Evolutionary conservation across 768 basidiomycete genomes (phyloP).

Genomic region (Phlebiopsis gigantea): DNA sequence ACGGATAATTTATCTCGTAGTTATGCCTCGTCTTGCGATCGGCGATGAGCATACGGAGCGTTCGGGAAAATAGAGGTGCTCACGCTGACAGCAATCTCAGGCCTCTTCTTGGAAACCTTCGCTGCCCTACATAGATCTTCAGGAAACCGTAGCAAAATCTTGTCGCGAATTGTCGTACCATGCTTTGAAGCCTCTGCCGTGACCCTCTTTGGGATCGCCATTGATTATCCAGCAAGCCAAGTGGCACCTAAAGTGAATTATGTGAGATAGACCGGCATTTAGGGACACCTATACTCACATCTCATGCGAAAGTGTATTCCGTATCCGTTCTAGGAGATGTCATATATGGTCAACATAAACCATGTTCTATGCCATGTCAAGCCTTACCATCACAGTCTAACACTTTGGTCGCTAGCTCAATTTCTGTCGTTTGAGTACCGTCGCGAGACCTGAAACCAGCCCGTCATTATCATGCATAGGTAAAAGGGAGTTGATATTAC

Average conservation of each 20-base stretch:
- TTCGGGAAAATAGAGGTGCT: background rate
- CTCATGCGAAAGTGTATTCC: constrained; percentile 82
- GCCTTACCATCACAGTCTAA: constrained; percentile 65
- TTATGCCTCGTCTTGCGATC: constrained; percentile 56
- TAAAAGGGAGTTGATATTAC: background rate
- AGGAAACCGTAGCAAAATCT: background rate
- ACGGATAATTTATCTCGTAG: constrained; percentile 73
- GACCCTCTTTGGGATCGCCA: constrained; percentile 60
- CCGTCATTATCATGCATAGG: background rate
- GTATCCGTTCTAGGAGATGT: constrained; percentile 58
- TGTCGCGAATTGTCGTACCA: constrained; percentile 53
- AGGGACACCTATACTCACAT: constrained; percentile 37
- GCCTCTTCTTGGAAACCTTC: constrained; percentile 61
- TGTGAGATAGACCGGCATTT: background rate
- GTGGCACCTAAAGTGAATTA: constrained; percentile 48
- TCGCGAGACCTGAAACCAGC: constrained; percentile 40
- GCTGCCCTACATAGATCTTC: constrained; percentile 45
- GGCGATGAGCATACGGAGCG: background rate
- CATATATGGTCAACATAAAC: background rate
- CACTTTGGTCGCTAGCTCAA: constrained; percentile 81
- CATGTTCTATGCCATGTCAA: background rate
- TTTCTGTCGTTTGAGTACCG: constrained; percentile 54
- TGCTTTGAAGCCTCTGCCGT: constrained; percentile 65
- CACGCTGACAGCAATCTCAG: constrained; percentile 60
- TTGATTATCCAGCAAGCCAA: constrained; percentile 83